Conservation (phyloP, 495 filamentous ascomycete genomes). For the Chaetomidium leptoderma region DNA sequence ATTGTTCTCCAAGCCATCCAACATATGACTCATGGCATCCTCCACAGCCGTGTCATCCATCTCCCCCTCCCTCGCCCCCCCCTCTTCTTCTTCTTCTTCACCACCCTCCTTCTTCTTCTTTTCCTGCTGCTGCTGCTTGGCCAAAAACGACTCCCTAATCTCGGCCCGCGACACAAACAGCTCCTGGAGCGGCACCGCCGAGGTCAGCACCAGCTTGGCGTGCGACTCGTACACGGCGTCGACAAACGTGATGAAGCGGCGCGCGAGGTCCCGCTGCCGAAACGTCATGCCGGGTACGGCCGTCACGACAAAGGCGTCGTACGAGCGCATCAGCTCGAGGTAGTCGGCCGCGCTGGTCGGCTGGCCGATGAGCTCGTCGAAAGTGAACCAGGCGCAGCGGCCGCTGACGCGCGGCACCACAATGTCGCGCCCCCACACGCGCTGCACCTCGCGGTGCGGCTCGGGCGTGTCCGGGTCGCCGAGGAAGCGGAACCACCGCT, state of each 20-base stretch:
- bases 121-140: neutral
- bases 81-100: constrained; percentile 19
- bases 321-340: constrained; percentile 83
- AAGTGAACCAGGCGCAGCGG: constrained; percentile 81
- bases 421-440: constrained; percentile 93
- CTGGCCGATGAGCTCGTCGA: constrained; percentile 79
- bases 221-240: constrained; percentile 85
- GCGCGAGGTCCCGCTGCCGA: constrained; percentile 77
- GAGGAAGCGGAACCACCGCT: constrained; percentile 92
- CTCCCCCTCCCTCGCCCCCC: constrained; percentile 28
- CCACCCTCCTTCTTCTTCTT: constrained; percentile 29
- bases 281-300: constrained; percentile 89
- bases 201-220: constrained; percentile 93
- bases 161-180: constrained; percentile 86
- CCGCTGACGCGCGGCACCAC: constrained; percentile 83
- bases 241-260: constrained; percentile 94
- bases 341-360: constrained; percentile 93
- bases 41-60: constrained; percentile 52
- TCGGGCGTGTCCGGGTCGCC: constrained; percentile 76
- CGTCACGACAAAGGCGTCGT: constrained; percentile 87
- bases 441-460: constrained; percentile 69
- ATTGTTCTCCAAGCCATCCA: constrained; percentile 89
- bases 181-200: constrained; percentile 73
- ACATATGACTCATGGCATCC: constrained; percentile 80
- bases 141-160: constrained; percentile 50